These are phyloP conservation scores for Pelargonium myrrhifolium DNA, from an alignment of 441 rosid genomes.

Conservation along the genomic window DNA sequence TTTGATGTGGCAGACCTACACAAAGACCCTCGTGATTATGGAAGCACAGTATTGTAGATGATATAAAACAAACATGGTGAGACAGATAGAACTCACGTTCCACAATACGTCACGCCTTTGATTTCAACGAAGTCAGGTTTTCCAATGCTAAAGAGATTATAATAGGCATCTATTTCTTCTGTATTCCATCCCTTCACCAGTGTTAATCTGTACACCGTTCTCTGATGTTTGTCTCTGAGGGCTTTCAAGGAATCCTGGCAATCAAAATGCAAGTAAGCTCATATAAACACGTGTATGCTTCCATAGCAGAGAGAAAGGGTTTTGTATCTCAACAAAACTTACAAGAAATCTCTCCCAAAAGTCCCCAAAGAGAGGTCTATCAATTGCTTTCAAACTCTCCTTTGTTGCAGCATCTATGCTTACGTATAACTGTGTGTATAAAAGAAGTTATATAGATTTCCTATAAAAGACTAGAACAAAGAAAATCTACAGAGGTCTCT, in stretches of 20 bases:
- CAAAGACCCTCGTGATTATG: constrained; percentile 11
- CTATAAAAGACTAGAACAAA: constrained; percentile 9
- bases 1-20: constrained; percentile 84
- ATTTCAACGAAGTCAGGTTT: constrained; percentile 91
- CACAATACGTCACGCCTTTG: constrained; percentile 92
- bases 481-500: background rate
- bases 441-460: constrained; percentile 18
- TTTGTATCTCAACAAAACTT: constrained; percentile 22
- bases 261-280: constrained; percentile 4
- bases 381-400: constrained; percentile 89
- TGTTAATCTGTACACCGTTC: constrained; percentile 83
- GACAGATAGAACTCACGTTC: constrained; percentile 49
- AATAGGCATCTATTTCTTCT: constrained; percentile 81
- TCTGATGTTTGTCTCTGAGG: constrained; percentile 71
- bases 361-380: constrained; percentile 88
- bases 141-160: constrained; percentile 71
- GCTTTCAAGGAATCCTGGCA: constrained; percentile 74
- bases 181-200: constrained; percentile 94
- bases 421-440: constrained; percentile 66
- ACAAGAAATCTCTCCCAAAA: constrained; percentile 92
- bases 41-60: constrained; percentile 6
- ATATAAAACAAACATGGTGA: constrained; percentile 6
- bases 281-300: background rate
- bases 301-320: background rate
- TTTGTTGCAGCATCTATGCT: constrained; percentile 96